Conservation (phyloP, 2,329 filamentous ascomycete species). For the Colletotrichum kahawae region DNA sequence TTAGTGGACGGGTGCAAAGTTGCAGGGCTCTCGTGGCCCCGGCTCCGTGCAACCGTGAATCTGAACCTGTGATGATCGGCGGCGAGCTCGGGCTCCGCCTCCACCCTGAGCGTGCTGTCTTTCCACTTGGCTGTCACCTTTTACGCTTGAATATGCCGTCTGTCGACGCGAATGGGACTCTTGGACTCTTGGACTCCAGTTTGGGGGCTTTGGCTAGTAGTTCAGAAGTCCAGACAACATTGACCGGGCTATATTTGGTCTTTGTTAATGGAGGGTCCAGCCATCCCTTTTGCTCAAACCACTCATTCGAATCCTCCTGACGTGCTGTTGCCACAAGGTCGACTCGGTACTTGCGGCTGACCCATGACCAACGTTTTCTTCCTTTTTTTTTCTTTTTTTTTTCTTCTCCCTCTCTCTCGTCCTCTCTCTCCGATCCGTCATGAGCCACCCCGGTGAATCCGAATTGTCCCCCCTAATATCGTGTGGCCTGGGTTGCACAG, state of each 20-base stretch:
- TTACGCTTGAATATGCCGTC: not conserved
- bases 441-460: slow-evolving; percentile 7
- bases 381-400: not conserved
- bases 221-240: not conserved
- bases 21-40: slow-evolving; percentile 4
- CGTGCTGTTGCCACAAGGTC: slow-evolving; percentile 1
- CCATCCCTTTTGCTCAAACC: not conserved
- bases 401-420: not conserved
- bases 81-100: slow-evolving; percentile 5
- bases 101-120: not conserved
- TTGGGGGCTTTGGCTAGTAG: not conserved
- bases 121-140: not conserved
- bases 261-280: not conserved
- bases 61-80: slow-evolving; percentile 11
- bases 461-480: not conserved
- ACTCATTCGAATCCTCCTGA: not conserved
- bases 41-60: slow-evolving; percentile 15
- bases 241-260: not conserved
- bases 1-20: not conserved
- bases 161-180: not conserved
- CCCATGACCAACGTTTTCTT: not conserved
- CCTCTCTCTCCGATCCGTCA: not conserved
- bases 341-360: not conserved
- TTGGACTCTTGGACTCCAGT: not conserved
- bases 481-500: not conserved